phyloP scores from a whole-genome alignment of 2,329 filamentous ascomycete species.

The Orbilia ellipsospora region DNA sequence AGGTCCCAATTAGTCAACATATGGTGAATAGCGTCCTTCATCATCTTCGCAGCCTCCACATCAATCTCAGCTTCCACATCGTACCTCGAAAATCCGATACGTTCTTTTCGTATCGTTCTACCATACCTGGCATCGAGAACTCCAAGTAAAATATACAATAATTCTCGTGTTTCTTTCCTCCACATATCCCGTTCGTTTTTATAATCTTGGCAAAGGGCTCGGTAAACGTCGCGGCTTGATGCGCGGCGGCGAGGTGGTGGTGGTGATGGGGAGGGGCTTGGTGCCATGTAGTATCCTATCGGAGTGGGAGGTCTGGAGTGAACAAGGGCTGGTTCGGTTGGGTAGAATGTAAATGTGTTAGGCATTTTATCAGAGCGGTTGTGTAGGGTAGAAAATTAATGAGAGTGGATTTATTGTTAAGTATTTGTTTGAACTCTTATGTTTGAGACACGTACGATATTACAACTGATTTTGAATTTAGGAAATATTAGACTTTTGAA shows the following conservation, averaged over 20 bases:
- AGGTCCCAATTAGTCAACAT: slow-evolving; percentile 3
- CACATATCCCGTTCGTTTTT: background rate
- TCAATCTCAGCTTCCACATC: background rate
- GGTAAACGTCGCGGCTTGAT: background rate
- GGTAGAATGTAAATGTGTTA: too few relatives aligned
- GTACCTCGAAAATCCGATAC: background rate
- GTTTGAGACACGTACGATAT: too few relatives aligned
- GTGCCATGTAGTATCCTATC: too few relatives aligned
- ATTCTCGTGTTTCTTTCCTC: background rate
- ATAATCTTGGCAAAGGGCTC: background rate
- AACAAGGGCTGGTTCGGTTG: too few relatives aligned
- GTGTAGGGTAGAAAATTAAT: too few relatives aligned
- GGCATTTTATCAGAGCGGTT: too few relatives aligned
- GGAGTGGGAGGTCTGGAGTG: too few relatives aligned
- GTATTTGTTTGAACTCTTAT: too few relatives aligned
- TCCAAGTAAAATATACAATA: background rate
- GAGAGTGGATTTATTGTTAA: too few relatives aligned
- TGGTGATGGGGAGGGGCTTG: background rate
- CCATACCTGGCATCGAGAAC: slow-evolving; percentile 7
- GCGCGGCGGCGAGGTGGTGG: background rate
- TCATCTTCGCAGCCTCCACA: background rate
- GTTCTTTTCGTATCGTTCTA: background rate
- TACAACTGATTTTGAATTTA: too few relatives aligned
- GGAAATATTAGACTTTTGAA: too few relatives aligned
- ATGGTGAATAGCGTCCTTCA: background rate